A percentile compares a stretch with the other conserved stretches of the same genome.
These are phyloP conservation scores for Metarhizium album DNA, from an alignment of 2,329 filamentous ascomycete species.

Conservation along the genomic window DNA sequence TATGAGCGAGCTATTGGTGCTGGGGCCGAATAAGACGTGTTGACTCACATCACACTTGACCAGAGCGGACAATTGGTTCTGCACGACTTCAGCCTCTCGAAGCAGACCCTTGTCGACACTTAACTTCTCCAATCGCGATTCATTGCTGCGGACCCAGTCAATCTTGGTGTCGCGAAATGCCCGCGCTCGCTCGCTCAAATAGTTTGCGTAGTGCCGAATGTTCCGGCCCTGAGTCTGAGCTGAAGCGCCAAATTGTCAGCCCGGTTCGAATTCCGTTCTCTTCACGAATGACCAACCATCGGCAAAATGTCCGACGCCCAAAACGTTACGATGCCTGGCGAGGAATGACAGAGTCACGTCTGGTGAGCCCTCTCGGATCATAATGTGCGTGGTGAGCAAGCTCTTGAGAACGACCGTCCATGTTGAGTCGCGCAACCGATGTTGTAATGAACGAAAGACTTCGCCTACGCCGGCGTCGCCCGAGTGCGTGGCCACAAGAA, in stretches of 20 bases:
- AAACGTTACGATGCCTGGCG: conserved; percentile 66
- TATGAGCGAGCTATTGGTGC: neutral
- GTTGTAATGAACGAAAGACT: conserved; percentile 84
- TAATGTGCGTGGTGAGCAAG: conserved; percentile 87
- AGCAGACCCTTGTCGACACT: conserved; percentile 86
- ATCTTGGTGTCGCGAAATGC: conserved; percentile 76
- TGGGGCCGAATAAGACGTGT: neutral
- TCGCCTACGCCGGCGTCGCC: conserved; percentile 92
- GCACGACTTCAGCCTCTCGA: conserved; percentile 82
- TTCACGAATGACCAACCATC: conserved; percentile 54
- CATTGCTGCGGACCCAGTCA: conserved; percentile 80
- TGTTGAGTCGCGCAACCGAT: conserved; percentile 84
- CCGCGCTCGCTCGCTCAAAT: conserved; percentile 70
- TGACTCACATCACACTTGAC: conserved; percentile 76
- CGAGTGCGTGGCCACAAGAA: conserved; percentile 86
- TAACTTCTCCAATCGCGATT: conserved; percentile 73
- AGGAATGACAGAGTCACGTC: conserved; percentile 83
- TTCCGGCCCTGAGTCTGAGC: conserved; percentile 92
- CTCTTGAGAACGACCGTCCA: conserved; percentile 99
- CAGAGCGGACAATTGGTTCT: conserved; percentile 75
- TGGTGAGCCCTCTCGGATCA: conserved; percentile 90
- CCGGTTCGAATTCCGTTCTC: neutral
- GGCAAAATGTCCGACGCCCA: conserved; percentile 84
- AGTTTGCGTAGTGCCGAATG: conserved; percentile 83
- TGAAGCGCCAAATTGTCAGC: conserved; percentile 22